Evolutionary conservation across 805 yeast genomes (phyloP).

Genomic region (Candida piceae): DNA sequence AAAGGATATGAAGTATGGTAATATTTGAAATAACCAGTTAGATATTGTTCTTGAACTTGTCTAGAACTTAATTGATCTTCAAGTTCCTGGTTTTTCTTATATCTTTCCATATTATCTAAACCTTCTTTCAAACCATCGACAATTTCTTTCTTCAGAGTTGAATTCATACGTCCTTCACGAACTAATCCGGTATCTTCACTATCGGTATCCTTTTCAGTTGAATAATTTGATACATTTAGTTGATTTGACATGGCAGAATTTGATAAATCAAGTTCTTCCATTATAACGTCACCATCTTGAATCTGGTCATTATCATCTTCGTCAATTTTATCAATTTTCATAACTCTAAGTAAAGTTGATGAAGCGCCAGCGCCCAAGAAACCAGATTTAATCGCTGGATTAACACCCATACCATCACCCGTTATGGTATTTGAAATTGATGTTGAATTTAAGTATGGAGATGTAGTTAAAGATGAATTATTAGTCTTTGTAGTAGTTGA

Average conservation of each 20-base stretch:
- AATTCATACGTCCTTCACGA: constrained; percentile 11
- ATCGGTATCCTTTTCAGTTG: neutral
- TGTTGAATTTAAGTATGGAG: constrained; percentile 20
- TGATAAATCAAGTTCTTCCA: constrained; percentile 15
- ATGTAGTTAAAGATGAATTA: constrained; percentile 18
- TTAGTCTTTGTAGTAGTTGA: constrained; percentile 13
- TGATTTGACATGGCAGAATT: neutral
- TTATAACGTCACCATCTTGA: constrained; percentile 8
- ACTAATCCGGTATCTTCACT: neutral
- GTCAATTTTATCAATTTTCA: constrained; percentile 29
- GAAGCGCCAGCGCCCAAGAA: constrained; percentile 64
- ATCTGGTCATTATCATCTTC: constrained; percentile 11
- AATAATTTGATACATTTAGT: neutral
- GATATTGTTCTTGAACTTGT: constrained; percentile 21
- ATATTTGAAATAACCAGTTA: constrained; percentile 47
- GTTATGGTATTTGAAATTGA: constrained; percentile 7
- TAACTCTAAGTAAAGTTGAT: constrained; percentile 41
- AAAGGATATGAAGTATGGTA: constrained; percentile 63
- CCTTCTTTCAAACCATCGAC: constrained; percentile 19
- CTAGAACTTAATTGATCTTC: constrained; percentile 17
- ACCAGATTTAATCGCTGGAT: constrained; percentile 44
- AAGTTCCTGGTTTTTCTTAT: constrained; percentile 11
- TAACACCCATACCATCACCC: constrained; percentile 65
- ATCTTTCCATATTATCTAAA: constrained; percentile 14
- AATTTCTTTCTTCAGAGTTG: constrained; percentile 16